Evolutionary conservation across 805 yeast genomes (phyloP), one percentile per base, ranked within the genome.

Genomic region (Myxozyma mucilagina): DNA sequence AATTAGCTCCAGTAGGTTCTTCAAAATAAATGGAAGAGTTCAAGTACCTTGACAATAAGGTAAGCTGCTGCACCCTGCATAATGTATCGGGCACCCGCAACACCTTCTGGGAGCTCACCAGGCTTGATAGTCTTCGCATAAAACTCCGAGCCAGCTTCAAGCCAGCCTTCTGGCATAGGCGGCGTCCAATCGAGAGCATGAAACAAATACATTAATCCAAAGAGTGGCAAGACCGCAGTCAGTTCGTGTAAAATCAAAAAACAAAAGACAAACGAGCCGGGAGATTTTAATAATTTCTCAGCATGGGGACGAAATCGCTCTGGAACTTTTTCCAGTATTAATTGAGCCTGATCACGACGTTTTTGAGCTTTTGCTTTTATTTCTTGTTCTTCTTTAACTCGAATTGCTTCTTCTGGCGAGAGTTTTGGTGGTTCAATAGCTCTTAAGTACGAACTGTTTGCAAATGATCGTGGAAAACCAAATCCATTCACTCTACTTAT

Each of bases 11-110:
- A 16, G 34, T 14, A 36, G 20, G 16, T 16, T n/a, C 24, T 24
- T 20, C 5, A 7, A 8, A 35, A 13, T 13, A 14, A 2, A 36
- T 20, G 13, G 52, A 45, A 3, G 3, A n/a, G 20, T 7, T 13
- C 4, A 36, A 11, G 1, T 10, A 78, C 68, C 68, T 89, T 89
- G 11, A 87, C 90, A 3, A 86, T 74, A 4, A 86, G 87, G 68
- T 85, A 89, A 0, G 96, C 85, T 31, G 87, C 79, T 0, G 92
- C 91, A 9, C 96, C 96, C 65, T 87, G 89, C 66, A 85, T 71
- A 5, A 89, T 74, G 32, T 86, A 70, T 53, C 77, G 76, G 50
- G 86, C 77, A 64, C 84, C 83, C 39, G 83, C 84, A 45, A 77
- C 79, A 74, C 72, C 45, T 7, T 38, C 49, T 14, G 42, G 42